A percentile compares a stretch with the other conserved stretches of the same genome.
Conservation (phyloP, 176 grass and related monocot genomes). For the Oryza brachyantha region DNA sequence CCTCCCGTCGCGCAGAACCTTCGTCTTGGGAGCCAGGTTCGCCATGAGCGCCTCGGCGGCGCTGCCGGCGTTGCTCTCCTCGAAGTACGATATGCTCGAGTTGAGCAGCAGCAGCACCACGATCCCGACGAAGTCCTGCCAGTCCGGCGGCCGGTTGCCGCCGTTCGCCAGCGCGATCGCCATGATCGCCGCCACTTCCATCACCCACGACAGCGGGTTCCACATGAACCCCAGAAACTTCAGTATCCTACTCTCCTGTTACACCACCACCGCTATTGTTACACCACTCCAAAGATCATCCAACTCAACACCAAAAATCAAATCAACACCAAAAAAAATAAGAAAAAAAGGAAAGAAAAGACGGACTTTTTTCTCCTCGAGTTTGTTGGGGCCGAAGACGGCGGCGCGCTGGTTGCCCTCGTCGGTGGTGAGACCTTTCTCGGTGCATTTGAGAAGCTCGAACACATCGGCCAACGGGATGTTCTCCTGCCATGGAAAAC, state of each 20-base stretch:
- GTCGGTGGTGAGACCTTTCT: slow-evolving; percentile 48
- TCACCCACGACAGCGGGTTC: slow-evolving; percentile 98
- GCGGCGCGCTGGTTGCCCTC: slow-evolving; percentile 53
- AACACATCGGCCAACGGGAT: slow-evolving; percentile 93
- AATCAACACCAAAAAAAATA: not conserved
- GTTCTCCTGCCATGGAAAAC: slow-evolving; percentile 50
- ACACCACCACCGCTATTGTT: not conserved
- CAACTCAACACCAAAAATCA: not conserved
- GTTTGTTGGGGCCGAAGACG: slow-evolving; percentile 93
- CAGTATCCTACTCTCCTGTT: slow-evolving; percentile 78
- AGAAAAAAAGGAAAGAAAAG: not conserved
- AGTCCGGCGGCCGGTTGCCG: slow-evolving; percentile 66
- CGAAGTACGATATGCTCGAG: slow-evolving; percentile 79
- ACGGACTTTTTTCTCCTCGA: slow-evolving; percentile 86
- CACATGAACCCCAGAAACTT: slow-evolving; percentile 99
- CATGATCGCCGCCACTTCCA: slow-evolving; percentile 89
- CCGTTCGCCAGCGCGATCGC: slow-evolving; percentile 85
- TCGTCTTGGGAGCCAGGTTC: slow-evolving; percentile 81
- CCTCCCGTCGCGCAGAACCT: slow-evolving; percentile 70
- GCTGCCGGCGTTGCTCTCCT: slow-evolving; percentile 87
- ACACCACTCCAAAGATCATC: not conserved
- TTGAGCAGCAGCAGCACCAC: slow-evolving; percentile 67
- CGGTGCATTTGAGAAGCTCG: slow-evolving; percentile 64
- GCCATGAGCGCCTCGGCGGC: slow-evolving; percentile 91
- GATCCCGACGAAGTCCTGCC: slow-evolving; percentile 98